Conservation (phyloP, 177 flowering plant genomes). For the Telopea speciosissima region DNA sequence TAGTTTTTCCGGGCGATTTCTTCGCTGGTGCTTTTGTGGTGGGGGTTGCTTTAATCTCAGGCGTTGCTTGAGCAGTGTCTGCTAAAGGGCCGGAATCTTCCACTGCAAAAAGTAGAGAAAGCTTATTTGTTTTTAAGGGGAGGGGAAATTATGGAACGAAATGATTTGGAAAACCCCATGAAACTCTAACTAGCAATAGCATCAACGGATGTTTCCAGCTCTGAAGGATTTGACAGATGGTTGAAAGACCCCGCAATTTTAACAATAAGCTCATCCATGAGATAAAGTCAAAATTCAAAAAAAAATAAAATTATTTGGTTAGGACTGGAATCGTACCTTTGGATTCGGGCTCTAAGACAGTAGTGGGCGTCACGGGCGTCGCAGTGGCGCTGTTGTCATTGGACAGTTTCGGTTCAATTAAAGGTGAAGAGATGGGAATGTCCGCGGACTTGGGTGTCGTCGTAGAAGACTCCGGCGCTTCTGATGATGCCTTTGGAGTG, state of each 20-base stretch:
- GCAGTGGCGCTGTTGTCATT: conserved; percentile 14
- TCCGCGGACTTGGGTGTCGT: conserved; percentile 13
- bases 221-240: no score
- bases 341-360: conserved; percentile 15
- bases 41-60: conserved; percentile 15
- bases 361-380: conserved; percentile 7
- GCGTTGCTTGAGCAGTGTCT: conserved; percentile 18
- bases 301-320: no score
- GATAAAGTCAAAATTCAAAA: no score
- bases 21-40: conserved; percentile 13
- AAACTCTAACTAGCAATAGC: no score
- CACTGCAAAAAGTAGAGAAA: conserved; percentile 7
- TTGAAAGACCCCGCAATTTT: no score
- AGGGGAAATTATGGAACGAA: no score
- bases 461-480: conserved; percentile 14
- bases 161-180: no score
- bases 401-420: conserved; percentile 11
- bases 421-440: background rate
- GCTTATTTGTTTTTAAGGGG: background rate
- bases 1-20: conserved; percentile 21
- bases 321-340: conserved; percentile 7
- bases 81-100: conserved; percentile 24
- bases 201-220: no score
- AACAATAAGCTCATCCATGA: no score
- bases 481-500: conserved; percentile 14